A percentile compares a stretch with the other conserved stretches of the same genome.
Evolutionary conservation across 441 rosid species (phyloP).

Genomic region (Mallotus japonicus): DNA sequence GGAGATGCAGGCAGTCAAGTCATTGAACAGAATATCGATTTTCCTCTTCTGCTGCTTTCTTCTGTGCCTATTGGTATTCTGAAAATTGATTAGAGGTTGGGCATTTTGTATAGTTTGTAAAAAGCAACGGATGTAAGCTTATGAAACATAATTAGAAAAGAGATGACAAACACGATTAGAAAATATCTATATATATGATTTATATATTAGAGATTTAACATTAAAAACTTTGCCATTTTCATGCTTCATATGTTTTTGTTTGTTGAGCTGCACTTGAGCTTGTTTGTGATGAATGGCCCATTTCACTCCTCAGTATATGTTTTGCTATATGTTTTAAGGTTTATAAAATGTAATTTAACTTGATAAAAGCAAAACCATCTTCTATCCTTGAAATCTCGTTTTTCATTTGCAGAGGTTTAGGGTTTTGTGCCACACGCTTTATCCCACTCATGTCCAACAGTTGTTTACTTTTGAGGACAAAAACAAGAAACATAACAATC

Average conservation of each 20-base stretch:
- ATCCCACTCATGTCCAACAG: too few species aligned
- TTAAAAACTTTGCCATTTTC: not conserved
- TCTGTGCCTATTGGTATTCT: slow-evolving; percentile 71
- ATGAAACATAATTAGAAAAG: not conserved
- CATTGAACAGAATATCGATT: slow-evolving; percentile 69
- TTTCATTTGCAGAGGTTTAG: too few species aligned
- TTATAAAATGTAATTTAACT: too few species aligned
- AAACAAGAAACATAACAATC: too few species aligned
- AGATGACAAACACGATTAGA: not conserved
- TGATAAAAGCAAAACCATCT: too few species aligned
- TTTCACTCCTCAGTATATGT: too few species aligned
- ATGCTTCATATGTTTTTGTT: not conserved
- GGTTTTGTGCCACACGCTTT: too few species aligned
- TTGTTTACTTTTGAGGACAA: too few species aligned
- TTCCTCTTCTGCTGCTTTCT: slow-evolving; percentile 74
- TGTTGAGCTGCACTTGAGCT: not conserved
- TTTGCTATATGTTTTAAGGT: too few species aligned
- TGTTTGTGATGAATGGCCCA: not conserved
- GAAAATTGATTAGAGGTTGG: slow-evolving; percentile 17
- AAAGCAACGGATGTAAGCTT: slow-evolving; percentile 8
- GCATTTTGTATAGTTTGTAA: slow-evolving; percentile 15
- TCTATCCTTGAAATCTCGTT: too few species aligned
- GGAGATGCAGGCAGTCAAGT: slow-evolving; percentile 63
- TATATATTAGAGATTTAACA: not conserved
- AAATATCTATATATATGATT: not conserved